phyloP scores from a whole-genome alignment of 495 filamentous ascomycete genomes.

The Neurospora sublineolata region DNA sequence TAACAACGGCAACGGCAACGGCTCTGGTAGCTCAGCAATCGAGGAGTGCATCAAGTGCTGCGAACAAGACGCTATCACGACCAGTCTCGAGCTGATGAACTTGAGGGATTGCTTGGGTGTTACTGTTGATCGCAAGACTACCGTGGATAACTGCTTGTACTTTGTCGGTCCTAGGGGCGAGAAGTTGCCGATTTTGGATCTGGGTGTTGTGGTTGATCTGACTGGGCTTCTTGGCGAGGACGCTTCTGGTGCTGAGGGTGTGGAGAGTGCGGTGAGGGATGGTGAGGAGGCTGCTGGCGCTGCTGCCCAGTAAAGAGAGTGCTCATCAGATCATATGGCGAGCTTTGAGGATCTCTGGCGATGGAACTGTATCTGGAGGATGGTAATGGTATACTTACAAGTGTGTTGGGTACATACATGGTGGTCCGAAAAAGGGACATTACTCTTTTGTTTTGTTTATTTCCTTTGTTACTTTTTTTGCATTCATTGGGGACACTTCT shows the following conservation, averaged over 20 bases:
- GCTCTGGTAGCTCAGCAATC: neutral
- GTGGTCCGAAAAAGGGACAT: neutral
- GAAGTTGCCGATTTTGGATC: neutral
- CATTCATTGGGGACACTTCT: neutral
- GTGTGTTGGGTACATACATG: neutral
- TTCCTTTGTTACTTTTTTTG: neutral
- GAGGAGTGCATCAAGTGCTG: conserved; percentile 6
- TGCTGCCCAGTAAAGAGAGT: neutral
- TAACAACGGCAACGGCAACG: neutral
- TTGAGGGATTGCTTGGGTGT: conserved; percentile 8
- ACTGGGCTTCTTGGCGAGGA: conserved; percentile 15
- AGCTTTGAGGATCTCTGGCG: neutral
- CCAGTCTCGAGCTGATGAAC: neutral
- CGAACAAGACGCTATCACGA: neutral
- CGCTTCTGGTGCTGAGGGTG: neutral
- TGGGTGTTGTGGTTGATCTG: neutral
- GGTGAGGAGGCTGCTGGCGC: neutral
- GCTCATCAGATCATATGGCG: neutral
- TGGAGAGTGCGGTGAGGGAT: neutral
- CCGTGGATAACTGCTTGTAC: conserved; percentile 8
- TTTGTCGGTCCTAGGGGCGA: conserved; percentile 1
- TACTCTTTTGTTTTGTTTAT: neutral
- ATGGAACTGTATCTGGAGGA: neutral
- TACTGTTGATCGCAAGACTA: neutral
- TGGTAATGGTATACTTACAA: neutral